Evolutionary conservation across 2,329 filamentous ascomycete genomes (phyloP).

Genomic region (Zopfia rhizophila): DNA sequence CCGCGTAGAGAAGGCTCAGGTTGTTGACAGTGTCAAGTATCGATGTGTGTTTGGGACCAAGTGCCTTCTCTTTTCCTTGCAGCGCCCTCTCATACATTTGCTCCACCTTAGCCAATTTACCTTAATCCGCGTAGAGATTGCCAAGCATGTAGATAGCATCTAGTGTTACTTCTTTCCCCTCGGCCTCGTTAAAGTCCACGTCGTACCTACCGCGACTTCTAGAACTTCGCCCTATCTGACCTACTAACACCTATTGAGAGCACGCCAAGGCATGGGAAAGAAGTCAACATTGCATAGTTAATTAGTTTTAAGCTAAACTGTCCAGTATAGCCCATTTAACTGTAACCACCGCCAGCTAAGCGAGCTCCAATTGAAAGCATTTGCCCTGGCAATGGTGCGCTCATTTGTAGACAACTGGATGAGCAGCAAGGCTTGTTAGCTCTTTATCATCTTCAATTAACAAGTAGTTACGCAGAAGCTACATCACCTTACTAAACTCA

Average conservation of each 20-base stretch:
- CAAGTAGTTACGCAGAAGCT: constrained; percentile 35
- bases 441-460: constrained; percentile 30
- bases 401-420: constrained; percentile 42
- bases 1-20: too few species aligned
- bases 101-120: constrained; percentile 14
- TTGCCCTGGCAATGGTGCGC: constrained; percentile 31
- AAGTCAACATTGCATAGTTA: constrained; percentile 13
- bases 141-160: constrained; percentile 3
- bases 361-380: constrained; percentile 11
- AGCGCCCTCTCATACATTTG: constrained; percentile 8
- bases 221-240: too few species aligned
- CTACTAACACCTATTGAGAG: background rate
- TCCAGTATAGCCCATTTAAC: constrained; percentile 10
- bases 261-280: constrained; percentile 7
- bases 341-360: constrained; percentile 9
- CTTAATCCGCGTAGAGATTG: constrained; percentile 13
- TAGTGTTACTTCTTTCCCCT: too few species aligned
- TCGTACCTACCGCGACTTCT: too few species aligned
- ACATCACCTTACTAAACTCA: constrained; percentile 30
- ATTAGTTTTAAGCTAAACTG: constrained; percentile 9
- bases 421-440: constrained; percentile 33
- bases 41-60: too few species aligned
- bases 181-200: too few species aligned
- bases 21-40: too few species aligned
- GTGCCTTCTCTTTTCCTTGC: too few species aligned